Percentiles rank a stretch among this genome's conserved stretches.
phyloP scores from a whole-genome alignment of 805 yeast genomes.

The Kazachstania viticola region DNA sequence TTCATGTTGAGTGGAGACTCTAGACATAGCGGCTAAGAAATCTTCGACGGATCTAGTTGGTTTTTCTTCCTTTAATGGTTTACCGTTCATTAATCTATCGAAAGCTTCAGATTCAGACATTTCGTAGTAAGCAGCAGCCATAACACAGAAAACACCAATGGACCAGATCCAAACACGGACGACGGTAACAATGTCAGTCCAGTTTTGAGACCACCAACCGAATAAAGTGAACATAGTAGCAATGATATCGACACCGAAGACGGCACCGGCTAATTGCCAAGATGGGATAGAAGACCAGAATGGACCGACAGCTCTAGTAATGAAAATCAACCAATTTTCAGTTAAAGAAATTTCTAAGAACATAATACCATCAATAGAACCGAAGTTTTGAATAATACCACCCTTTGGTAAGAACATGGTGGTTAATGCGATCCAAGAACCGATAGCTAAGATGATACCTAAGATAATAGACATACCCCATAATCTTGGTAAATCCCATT shows the following conservation, averaged over 20 bases:
- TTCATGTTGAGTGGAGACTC: conserved; percentile 86
- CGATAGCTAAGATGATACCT: conserved; percentile 78
- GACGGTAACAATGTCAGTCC: conserved; percentile 92
- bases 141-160: conserved; percentile 89
- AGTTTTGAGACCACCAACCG: conserved; percentile 98
- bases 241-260: conserved; percentile 75
- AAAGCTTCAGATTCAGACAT: conserved; percentile 74
- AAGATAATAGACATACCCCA: conserved; percentile 92
- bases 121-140: conserved; percentile 93
- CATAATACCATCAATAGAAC: conserved; percentile 85
- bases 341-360: conserved; percentile 91
- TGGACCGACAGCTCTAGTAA: conserved; percentile 95
- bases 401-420: conserved; percentile 85
- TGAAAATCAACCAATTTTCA: conserved; percentile 94
- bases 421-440: conserved; percentile 91
- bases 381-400: conserved; percentile 94
- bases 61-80: conserved; percentile 45
- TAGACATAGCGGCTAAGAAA: conserved; percentile 75
- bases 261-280: conserved; percentile 95
- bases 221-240: conserved; percentile 87
- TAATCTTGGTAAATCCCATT: conserved; percentile 93
- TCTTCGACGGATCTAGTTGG: conserved; percentile 67
- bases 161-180: conserved; percentile 93
- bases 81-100: conserved; percentile 80
- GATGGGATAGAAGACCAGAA: conserved; percentile 96